Evolutionary conservation across 768 basidiomycete species (phyloP).

Genomic region (Gloeophyllum trabeum): DNA sequence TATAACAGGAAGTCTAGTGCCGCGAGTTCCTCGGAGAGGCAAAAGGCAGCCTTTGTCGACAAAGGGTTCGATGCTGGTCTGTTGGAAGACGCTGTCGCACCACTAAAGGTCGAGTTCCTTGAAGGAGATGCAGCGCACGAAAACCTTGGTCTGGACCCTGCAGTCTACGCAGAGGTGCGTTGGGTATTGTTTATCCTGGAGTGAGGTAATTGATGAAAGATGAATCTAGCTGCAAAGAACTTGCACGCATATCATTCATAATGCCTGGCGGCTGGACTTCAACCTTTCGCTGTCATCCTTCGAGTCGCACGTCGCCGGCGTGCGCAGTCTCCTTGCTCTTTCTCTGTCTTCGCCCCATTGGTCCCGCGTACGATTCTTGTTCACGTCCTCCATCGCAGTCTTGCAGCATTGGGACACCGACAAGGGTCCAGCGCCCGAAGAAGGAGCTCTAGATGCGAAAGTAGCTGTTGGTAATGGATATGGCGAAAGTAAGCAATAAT

Average conservation of each 20-base stretch:
- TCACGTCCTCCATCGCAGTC: conserved; percentile 25
- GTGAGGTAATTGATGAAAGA: too few relatives aligned
- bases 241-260: conserved; percentile 23
- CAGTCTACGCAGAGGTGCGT: neutral
- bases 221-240: too few relatives aligned
- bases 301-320: conserved; percentile 23
- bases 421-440: conserved; percentile 20
- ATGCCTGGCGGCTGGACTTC: conserved; percentile 31
- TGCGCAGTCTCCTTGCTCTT: conserved; percentile 21
- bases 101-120: neutral
- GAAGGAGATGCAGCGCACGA: neutral
- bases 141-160: neutral
- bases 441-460: conserved; percentile 7
- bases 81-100: too few relatives aligned
- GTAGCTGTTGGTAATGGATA: neutral
- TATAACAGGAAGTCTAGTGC: conserved; percentile 10
- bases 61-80: neutral
- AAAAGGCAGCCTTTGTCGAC: conserved; percentile 9
- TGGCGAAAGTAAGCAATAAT: neutral
- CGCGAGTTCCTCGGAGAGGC: conserved; percentile 3
- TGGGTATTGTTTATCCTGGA: too few relatives aligned
- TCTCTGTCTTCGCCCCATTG: too few relatives aligned
- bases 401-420: conserved; percentile 13
- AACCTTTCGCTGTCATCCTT: conserved; percentile 25
- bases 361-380: conserved; percentile 19